Base-by-base conservation (phyloP, 164 flowering plant species). In the Cinnamomum chago region DNA sequence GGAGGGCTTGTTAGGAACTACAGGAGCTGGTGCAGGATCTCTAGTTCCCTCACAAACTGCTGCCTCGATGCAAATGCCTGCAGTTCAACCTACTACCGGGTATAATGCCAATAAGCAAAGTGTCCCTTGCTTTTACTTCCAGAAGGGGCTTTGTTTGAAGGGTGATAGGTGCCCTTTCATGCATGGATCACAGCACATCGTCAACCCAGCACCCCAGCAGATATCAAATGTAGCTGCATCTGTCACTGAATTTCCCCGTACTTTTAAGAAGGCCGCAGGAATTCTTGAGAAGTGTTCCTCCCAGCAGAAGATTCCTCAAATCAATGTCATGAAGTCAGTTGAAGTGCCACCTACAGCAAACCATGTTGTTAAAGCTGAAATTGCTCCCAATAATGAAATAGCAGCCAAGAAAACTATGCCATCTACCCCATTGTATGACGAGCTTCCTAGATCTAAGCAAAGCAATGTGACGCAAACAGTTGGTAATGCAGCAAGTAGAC, bases 141-240 rank as follows among this genome's bases (percentile, higher is more conserved):
- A 89, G 76, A 84, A 90, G 77, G 97, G 98, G 22, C 71, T 73
- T 30, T 94, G 98, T 79, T 72, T 90, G 58, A 94, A 92, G 85
- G 98, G 96, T 76, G 98, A 92, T 65, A 82, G 79, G 80, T 93
- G 98, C 72, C 84, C 90, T 66, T 93, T 90, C 75, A 67, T 80
- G 64, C 96, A 93, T 51, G 70, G 70, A 6, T 82, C 89, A 62
- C 82, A 70, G 77, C 76, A 82, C 40, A 14, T 74, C 22, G 76
- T 27, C 74, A 82, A 77, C 62, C 80, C 85, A 80, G 72, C 71
- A 23, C 78, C 78, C 2, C 88, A 80, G 76, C 79, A 74, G 6
- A 72, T 68, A 62, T 64, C 77, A 64, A 79, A 76, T 51, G 64
- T 70, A 73, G 25, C 86, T 77, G 52, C 67, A 28, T 67, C 82